Base-by-base conservation (phyloP, 306 rosid genomes). In the Begonia fuchsioides region DNA sequence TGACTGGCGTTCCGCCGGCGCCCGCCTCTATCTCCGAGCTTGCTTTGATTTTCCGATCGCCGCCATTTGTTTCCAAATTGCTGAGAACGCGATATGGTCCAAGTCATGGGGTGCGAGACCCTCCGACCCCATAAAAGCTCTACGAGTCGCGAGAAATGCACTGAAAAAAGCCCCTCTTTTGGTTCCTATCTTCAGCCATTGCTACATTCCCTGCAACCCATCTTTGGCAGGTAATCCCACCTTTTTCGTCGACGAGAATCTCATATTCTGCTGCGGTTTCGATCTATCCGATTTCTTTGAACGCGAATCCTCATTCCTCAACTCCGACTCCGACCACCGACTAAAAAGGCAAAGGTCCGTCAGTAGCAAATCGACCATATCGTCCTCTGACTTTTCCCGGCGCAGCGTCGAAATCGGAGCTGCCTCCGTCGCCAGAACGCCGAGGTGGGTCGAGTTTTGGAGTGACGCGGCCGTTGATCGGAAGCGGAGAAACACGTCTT, bases 381-480 rank as follows among this genome's bases (percentile, higher is more conserved):
- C 83, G 10, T 78, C 80, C 6, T 41, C 78, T 0, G 74, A 57
- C 56, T 81, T 81, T 65, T 81, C 85, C 0, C 75, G 98, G 19
- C 55, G 94, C 60, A 90, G 98, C 60, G 77, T 90, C 3, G 98
- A 90, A 62, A 13, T 52, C 0, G 78, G 73, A 14, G 35, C 53
- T 15, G 69, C 49, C 1, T 38, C 76, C 12, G 87, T 80, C 14
- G 78, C 79, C 1, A 76, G 82, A 63, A 85, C 92, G 14, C 98
- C 98, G 13, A 55, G 98, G 65, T 90, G 98, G 98, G 98, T 90
- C 11, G 98, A 90, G 65, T 90, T 90, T 55, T 90, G 98, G 98
- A 76, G 77, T 18, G 98, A 90, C 50, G 98, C 95, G 0, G 94
- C 93, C 7, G 76, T 74, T 3, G 94, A 79, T 50, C 76, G 86